These are phyloP conservation scores for Nitzschia palea DNA, from an alignment of 108 stramenopile species.

Conservation along the genomic window DNA sequence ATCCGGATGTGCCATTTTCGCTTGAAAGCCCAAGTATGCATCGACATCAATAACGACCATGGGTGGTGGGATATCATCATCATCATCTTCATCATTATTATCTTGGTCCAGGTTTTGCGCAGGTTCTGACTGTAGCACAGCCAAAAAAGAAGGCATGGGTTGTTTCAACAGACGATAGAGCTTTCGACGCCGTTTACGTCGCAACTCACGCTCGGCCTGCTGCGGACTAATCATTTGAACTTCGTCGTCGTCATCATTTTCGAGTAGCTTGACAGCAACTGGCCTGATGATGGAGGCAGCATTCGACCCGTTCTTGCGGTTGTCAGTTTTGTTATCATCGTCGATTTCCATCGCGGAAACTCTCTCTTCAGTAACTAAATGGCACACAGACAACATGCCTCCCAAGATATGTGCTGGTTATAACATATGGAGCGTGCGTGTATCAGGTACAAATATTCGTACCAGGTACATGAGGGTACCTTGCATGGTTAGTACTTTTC, in stretches of 20 bases:
- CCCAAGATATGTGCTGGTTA: too few relatives aligned
- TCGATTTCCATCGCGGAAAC: too few relatives aligned
- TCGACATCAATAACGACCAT: conserved; percentile 49
- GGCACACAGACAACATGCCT: too few relatives aligned
- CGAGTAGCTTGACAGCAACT: too few relatives aligned
- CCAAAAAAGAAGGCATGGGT: conserved; percentile 38
- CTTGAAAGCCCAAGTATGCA: conserved; percentile 36
- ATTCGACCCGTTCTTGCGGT: too few relatives aligned
- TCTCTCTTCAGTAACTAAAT: too few relatives aligned
- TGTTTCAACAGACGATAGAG: conserved; percentile 22
- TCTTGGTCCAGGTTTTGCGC: conserved; percentile 1
- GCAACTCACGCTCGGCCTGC: conserved; percentile 8
- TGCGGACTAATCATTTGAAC: neutral
- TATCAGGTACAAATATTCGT: too few relatives aligned
- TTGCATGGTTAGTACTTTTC: too few relatives aligned
- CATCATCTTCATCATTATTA: conserved; percentile 10
- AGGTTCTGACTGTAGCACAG: conserved; percentile 15
- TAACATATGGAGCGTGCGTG: too few relatives aligned
- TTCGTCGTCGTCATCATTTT: conserved; percentile 4
- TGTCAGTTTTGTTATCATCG: too few relatives aligned
- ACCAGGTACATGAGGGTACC: too few relatives aligned
- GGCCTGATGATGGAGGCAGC: too few relatives aligned
- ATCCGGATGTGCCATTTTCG: conserved; percentile 1
- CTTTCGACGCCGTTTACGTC: conserved; percentile 31
- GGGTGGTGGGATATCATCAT: conserved; percentile 11